Conservation (phyloP, 495 filamentous ascomycete species). For the Xanthoparmelia taractica region DNA sequence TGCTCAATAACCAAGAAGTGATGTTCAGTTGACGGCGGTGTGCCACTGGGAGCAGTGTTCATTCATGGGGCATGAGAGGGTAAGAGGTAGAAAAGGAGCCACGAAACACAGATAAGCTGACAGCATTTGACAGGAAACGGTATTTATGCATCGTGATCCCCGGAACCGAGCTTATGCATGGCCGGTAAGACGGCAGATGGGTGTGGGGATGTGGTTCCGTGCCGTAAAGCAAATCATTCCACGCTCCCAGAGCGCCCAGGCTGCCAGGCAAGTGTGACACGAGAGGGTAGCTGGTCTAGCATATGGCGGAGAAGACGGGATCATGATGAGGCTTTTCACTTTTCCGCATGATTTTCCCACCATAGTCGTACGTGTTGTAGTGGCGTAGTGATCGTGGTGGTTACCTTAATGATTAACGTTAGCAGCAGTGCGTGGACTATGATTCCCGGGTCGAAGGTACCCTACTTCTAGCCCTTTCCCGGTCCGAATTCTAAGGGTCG, state of each 20-base stretch:
- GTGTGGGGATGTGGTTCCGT: neutral
- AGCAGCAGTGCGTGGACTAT: too few species aligned
- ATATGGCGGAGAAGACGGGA: too few species aligned
- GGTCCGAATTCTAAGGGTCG: neutral
- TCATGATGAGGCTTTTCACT: neutral
- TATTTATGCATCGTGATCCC: neutral
- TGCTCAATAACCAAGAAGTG: neutral
- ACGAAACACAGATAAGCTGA: neutral
- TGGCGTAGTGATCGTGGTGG: too few species aligned
- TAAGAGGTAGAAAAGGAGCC: neutral
- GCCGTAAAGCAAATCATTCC: constrained; percentile 4
- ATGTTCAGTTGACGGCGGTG: neutral
- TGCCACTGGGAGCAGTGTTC: neutral
- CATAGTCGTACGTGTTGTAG: neutral
- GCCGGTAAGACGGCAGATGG: neutral
- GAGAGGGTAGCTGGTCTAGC: neutral
- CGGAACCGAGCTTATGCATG: neutral
- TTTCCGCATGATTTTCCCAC: neutral
- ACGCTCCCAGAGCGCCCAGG: too few species aligned
- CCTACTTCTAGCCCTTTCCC: too few species aligned
- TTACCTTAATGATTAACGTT: too few species aligned
- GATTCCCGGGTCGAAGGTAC: too few species aligned
- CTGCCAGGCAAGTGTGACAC: constrained; percentile 3
- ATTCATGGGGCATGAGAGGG: neutral
- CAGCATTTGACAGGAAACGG: neutral